A percentile compares a stretch with the other conserved stretches of the same genome.
Evolutionary conservation across 257 asterid genomes (phyloP).

Genomic region (Solanum virginianum): DNA sequence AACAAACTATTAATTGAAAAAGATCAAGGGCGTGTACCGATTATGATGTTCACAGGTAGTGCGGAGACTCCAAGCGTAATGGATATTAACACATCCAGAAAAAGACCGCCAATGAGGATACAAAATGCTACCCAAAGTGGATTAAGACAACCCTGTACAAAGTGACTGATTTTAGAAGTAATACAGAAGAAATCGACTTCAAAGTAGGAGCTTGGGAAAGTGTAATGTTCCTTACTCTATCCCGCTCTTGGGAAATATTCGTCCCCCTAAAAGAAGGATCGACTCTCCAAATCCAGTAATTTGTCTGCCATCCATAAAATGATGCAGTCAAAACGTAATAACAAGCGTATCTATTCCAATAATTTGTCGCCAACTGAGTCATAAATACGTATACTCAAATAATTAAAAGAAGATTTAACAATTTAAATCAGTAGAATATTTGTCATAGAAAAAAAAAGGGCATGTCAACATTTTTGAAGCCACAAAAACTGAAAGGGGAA

Average conservation of each 20-base stretch:
- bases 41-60: slow-evolving; percentile 66
- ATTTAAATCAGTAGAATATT: background rate
- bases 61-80: slow-evolving; percentile 71
- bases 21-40: slow-evolving; percentile 22
- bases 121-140: slow-evolving; percentile 80
- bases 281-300: slow-evolving; percentile 66
- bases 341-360: background rate
- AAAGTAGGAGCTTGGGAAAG: background rate
- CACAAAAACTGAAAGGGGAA: background rate
- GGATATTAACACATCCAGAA: slow-evolving; percentile 66
- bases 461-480: background rate
- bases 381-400: background rate
- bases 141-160: slow-evolving; percentile 45
- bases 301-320: slow-evolving; percentile 27
- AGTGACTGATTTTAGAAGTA: slow-evolving; percentile 2
- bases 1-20: background rate
- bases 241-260: slow-evolving; percentile 23
- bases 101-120: slow-evolving; percentile 64
- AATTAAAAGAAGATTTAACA: background rate
- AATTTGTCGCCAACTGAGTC: background rate
- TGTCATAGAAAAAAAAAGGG: background rate
- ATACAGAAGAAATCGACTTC: background rate
- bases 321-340: background rate
- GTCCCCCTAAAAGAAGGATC: slow-evolving; percentile 40
- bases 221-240: slow-evolving; percentile 30